Evolutionary conservation across 768 basidiomycete species (phyloP).

Genomic region (Mycena epipterygia): DNA sequence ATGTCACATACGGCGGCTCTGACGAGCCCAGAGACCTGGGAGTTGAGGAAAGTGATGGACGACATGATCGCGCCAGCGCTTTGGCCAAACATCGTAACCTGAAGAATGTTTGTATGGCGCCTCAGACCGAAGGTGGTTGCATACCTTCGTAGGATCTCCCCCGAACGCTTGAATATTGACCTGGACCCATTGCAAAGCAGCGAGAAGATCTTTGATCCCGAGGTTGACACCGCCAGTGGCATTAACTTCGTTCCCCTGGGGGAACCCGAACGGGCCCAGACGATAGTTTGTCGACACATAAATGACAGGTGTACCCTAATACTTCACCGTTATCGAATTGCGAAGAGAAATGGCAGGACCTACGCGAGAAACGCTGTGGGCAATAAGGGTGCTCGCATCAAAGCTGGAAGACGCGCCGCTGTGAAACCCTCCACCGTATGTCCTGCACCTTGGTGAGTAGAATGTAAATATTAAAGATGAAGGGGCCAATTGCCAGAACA

Average conservation of each 20-base stretch:
- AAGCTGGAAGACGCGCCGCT: not conserved
- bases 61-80: not conserved
- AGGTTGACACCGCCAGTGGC: not conserved
- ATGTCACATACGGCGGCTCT: constrained; percentile 1
- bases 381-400: not conserved
- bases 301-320: not conserved
- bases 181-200: not conserved
- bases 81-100: constrained; percentile 7
- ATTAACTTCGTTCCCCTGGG: not conserved
- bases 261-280: not conserved
- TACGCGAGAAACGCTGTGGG: not conserved
- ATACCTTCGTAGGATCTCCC: not conserved
- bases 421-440: too few relatives aligned
- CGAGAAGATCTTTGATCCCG: not conserved
- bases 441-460: too few relatives aligned
- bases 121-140: too few relatives aligned
- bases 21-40: constrained; percentile 5
- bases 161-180: not conserved
- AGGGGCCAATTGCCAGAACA: not conserved
- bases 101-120: not conserved
- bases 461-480: not conserved
- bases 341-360: not conserved
- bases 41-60: not conserved
- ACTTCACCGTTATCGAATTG: not conserved
- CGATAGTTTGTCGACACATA: not conserved